These are phyloP conservation scores for Tetrapisispora arboricola DNA, from an alignment of 805 yeast genomes.

Conservation along the genomic window DNA sequence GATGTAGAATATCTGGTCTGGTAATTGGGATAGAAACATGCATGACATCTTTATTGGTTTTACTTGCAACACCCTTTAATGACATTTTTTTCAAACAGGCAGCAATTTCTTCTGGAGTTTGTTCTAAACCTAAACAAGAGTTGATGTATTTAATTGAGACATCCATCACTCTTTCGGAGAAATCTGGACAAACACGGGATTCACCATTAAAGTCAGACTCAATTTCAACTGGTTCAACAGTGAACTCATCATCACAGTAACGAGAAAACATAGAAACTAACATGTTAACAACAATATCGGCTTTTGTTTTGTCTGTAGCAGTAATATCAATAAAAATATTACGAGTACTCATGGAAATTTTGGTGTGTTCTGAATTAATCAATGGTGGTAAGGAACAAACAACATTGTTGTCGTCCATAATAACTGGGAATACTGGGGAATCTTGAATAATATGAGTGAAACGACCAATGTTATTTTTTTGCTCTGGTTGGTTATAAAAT, in stretches of 20 bases:
- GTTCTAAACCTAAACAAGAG: conserved; percentile 80
- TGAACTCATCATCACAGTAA: conserved; percentile 72
- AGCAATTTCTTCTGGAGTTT: conserved; percentile 57
- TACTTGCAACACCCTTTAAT: conserved; percentile 48
- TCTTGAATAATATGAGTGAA: conserved; percentile 80
- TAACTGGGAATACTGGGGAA: conserved; percentile 84
- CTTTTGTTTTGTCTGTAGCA: conserved; percentile 91
- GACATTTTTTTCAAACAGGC: conserved; percentile 72
- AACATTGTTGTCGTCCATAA: conserved; percentile 61
- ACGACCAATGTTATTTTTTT: conserved; percentile 82
- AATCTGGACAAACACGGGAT: conserved; percentile 65
- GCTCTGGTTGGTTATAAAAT: conserved; percentile 56
- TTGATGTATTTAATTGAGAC: conserved; percentile 82
- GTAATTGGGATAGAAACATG: conserved; percentile 81
- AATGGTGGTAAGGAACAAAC: conserved; percentile 95
- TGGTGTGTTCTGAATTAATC: conserved; percentile 85
- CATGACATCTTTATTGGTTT: conserved; percentile 32
- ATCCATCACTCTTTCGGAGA: conserved; percentile 53
- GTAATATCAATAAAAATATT: conserved; percentile 90
- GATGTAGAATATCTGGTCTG: conserved; percentile 91
- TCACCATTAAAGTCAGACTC: conserved; percentile 72
- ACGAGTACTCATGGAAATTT: conserved; percentile 72
- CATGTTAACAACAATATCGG: conserved; percentile 85
- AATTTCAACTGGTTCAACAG: conserved; percentile 82
- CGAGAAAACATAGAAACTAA: conserved; percentile 92